Base-by-base conservation (phyloP, 306 rosid genomes). In the Notholithocarpus densiflorus region DNA sequence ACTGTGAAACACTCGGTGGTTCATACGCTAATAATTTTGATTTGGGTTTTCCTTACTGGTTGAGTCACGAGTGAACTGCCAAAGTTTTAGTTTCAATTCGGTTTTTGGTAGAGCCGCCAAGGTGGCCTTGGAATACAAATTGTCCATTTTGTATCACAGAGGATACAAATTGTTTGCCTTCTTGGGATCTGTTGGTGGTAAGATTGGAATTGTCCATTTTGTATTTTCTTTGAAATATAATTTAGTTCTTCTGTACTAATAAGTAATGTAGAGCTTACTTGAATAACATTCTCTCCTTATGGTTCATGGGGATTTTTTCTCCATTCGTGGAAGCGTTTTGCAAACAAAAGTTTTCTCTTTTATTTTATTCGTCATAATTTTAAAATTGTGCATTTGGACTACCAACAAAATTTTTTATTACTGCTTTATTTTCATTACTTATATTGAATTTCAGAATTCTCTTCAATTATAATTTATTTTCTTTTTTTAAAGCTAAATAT, bases 151-250 rank as follows among this genome's bases (percentile, higher is more conserved):
- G 31, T 3, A 32, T 87, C 24, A 72, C 2, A 86, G 84, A 77
- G 75, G 92, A 95, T 79, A 75, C 92, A 45, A 34, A 81, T 80
- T 88, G 90, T 78, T 82, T 79, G 94, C 81, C 61, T 92, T 95
- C 84, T 29, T 93, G 79, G 99, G 93, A 48, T 78, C 96, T 61
- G 75, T 92, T 79, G 94, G 89, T 84, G 99, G 98, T 93, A 86
- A 48, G 48, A 32, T 52, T 51, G 23, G 60, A 23, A 40, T 72
- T 53, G 6, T 6, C 4, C 4, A 43, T 66, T 73, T 62, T 8
- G n/a, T 45, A 31, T 62, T 69, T 73, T 56, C 18, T 54, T 40
- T 66, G 10, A 61, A 66, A 37, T 27, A 7, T 34, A 20, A 59
- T 27, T 68, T 78, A 66, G 72, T 26, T 37, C 32, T 72, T 52